Conservation (phyloP, 805 yeast genomes). For the Spathaspora hagerdaliae region DNA sequence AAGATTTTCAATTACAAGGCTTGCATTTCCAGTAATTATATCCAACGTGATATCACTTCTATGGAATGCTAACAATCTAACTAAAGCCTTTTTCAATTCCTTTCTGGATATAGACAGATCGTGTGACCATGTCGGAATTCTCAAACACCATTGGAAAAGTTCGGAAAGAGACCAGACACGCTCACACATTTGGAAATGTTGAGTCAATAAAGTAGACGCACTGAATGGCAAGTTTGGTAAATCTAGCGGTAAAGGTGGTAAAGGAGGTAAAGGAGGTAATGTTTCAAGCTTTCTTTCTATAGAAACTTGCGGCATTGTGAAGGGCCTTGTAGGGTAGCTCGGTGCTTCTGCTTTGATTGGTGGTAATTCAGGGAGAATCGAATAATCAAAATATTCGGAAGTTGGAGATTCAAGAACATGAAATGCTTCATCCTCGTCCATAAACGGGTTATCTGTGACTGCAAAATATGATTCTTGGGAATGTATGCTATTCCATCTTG, state of each 20-base stretch:
- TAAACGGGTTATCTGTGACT: conserved; percentile 8
- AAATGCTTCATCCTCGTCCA: conserved; percentile 5
- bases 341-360: conserved; percentile 5
- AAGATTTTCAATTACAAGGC: conserved; percentile 42
- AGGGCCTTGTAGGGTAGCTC: not conserved
- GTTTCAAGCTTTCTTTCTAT: not conserved
- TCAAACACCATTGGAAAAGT: conserved; percentile 53
- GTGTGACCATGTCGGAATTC: conserved; percentile 50
- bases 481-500: conserved; percentile 8
- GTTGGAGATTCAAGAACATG: conserved; percentile 16
- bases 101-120: conserved; percentile 44
- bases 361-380: conserved; percentile 33
- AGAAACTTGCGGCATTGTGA: not conserved
- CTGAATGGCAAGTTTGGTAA: conserved; percentile 57
- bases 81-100: conserved; percentile 53
- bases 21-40: conserved; percentile 48
- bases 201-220: conserved; percentile 40
- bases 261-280: conserved; percentile 23
- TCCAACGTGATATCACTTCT: conserved; percentile 47
- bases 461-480: conserved; percentile 6
- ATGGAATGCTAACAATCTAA: conserved; percentile 47
- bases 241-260: conserved; percentile 44
- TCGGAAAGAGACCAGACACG: conserved; percentile 45
- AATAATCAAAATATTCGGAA: conserved; percentile 28
- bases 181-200: conserved; percentile 47